phyloP scores from a whole-genome alignment of 768 basidiomycete species.

The Hypholoma fasciculare region DNA sequence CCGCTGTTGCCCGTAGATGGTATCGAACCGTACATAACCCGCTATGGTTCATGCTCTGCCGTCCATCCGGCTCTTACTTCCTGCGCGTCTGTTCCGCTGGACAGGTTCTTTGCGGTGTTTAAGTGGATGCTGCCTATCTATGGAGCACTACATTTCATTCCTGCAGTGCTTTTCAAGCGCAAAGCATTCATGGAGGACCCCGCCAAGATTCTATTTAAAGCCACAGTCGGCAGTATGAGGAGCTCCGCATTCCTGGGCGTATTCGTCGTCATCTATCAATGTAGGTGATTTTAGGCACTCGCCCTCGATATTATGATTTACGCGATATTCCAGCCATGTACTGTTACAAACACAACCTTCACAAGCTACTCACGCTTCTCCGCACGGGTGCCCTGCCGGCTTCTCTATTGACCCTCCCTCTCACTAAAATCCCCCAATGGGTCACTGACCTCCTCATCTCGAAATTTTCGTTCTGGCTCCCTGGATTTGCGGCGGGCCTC shows the following conservation, averaged over 20 bases:
- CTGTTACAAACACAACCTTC: constrained; percentile 66
- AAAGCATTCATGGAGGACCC: constrained; percentile 68
- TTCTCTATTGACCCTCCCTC: constrained; percentile 27
- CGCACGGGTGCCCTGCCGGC: constrained; percentile 19
- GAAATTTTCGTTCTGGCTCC: constrained; percentile 71
- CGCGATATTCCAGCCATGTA: constrained; percentile 45
- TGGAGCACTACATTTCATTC: constrained; percentile 87
- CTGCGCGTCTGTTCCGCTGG: constrained; percentile 59
- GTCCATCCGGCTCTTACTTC: constrained; percentile 73
- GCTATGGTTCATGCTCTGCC: constrained; percentile 64
- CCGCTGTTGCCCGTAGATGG: constrained; percentile 25
- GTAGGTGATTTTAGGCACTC: constrained; percentile 38
- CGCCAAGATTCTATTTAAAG: constrained; percentile 58
- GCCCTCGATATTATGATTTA: not conserved
- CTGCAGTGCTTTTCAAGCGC: constrained; percentile 81
- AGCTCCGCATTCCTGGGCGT: constrained; percentile 87
- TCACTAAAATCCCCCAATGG: constrained; percentile 41
- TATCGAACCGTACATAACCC: constrained; percentile 40
- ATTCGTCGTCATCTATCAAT: constrained; percentile 82
- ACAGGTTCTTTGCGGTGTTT: constrained; percentile 78
- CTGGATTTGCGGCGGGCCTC: constrained; percentile 73
- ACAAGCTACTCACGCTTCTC: constrained; percentile 44
- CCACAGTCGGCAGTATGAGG: constrained; percentile 70
- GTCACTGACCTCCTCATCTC: constrained; percentile 60
- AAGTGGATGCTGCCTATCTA: constrained; percentile 86